These are phyloP conservation scores for Globisporangium paddicum DNA, from an alignment of 352 stramenopile species.

Conservation along the genomic window DNA sequence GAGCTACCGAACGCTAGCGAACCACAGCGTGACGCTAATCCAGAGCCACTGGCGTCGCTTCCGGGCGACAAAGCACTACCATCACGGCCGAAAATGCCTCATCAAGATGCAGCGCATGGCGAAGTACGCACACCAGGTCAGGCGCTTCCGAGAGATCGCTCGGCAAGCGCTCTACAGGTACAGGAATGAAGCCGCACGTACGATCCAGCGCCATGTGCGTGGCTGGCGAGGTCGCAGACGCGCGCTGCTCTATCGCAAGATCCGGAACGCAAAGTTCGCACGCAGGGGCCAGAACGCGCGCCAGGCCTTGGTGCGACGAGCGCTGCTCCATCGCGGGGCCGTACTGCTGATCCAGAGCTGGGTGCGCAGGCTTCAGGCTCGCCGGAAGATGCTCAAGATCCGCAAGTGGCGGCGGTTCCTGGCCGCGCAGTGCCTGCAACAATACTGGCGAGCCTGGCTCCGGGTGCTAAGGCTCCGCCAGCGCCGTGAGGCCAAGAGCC, in stretches of 20 bases:
- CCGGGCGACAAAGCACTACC: slow-evolving; percentile 18
- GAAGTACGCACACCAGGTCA: slow-evolving; percentile 31
- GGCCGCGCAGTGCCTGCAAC: slow-evolving; percentile 41
- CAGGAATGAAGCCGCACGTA: slow-evolving; percentile 21
- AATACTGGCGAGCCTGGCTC: slow-evolving; percentile 50
- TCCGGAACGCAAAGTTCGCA: slow-evolving; percentile 43
- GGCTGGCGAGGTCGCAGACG: slow-evolving; percentile 44
- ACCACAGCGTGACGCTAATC: slow-evolving; percentile 23
- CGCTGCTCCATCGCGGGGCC: slow-evolving; percentile 41
- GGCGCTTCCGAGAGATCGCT: slow-evolving; percentile 22
- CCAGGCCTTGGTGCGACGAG: slow-evolving; percentile 41
- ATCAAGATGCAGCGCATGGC: slow-evolving; percentile 33
- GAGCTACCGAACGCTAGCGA: slow-evolving; percentile 23
- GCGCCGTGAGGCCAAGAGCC: slow-evolving; percentile 28
- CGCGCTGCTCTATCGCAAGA: slow-evolving; percentile 60
- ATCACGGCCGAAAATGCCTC: slow-evolving; percentile 22
- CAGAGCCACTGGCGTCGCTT: slow-evolving; percentile 40
- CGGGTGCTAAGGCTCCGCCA: slow-evolving; percentile 23
- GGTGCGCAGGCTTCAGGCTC: slow-evolving; percentile 31
- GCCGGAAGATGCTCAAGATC: slow-evolving; percentile 39
- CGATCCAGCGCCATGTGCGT: slow-evolving; percentile 45
- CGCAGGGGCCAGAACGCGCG: slow-evolving; percentile 48
- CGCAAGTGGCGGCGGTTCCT: slow-evolving; percentile 36
- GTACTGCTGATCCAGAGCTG: slow-evolving; percentile 45
- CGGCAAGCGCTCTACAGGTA: slow-evolving; percentile 21